Evolutionary conservation across 78 protist genomes (phyloP).

Genomic region (Dictyostelium firmibasis): DNA sequence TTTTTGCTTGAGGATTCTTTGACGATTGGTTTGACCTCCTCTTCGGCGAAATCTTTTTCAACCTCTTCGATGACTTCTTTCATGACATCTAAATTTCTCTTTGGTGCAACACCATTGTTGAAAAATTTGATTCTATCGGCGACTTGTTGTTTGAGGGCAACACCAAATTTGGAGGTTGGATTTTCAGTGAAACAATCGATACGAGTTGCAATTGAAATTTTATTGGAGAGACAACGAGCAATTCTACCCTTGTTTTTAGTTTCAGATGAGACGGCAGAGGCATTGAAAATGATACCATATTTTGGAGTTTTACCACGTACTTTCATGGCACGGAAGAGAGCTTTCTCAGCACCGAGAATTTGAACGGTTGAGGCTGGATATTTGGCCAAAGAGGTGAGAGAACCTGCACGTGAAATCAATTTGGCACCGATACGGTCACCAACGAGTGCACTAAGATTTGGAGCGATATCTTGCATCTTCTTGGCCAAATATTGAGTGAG

Average conservation of each 20-base stretch:
- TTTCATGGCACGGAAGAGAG: constrained; percentile 98
- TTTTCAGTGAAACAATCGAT: constrained; percentile 94
- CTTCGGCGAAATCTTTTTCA: constrained; percentile 37
- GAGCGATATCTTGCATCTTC: constrained; percentile 98
- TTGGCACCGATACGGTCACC: constrained; percentile 97
- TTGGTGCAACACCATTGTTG: constrained; percentile 90
- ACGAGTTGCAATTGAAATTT: constrained; percentile 96
- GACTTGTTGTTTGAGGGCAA: constrained; percentile 91
- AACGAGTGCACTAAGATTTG: constrained; percentile 96
- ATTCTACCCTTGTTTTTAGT: constrained; percentile 98
- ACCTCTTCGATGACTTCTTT: constrained; percentile 72
- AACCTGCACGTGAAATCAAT: constrained; percentile 97
- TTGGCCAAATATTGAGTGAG: constrained; percentile 91
- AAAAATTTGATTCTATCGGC: constrained; percentile 95
- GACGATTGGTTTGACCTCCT: not conserved
- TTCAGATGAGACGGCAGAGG: constrained; percentile 93
- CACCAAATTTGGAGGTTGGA: constrained; percentile 92
- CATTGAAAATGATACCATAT: constrained; percentile 98
- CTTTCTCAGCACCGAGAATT: constrained; percentile 99
- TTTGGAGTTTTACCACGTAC: constrained; percentile 97
- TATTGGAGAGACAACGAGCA: constrained; percentile 98
- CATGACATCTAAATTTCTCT: constrained; percentile 95
- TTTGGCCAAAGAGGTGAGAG: constrained; percentile 98
- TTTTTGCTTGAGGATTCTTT: constrained; percentile 26
- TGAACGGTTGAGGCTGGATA: constrained; percentile 99